Evolutionary conservation across 2,329 filamentous ascomycete genomes (phyloP), one percentile per base, ranked within the genome.

Genomic region (Colletotrichum sublineola): DNA sequence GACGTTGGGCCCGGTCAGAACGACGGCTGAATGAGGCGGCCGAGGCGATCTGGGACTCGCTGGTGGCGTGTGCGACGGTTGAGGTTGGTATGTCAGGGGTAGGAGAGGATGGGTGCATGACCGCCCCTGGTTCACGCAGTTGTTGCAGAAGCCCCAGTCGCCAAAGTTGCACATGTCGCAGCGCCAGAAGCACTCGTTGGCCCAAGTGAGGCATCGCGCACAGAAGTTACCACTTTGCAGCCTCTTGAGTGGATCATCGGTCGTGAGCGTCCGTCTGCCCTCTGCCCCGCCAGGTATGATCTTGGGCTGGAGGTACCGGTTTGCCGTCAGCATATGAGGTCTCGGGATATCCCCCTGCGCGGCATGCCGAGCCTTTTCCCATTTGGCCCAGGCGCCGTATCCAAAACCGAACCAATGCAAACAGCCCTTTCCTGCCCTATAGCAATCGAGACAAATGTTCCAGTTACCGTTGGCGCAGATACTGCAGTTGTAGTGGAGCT

Each of bases 121-220:
- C 72, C 88, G 87, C 20, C 94, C 95, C 80, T 92, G 91, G 71
- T 96, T 95, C 40, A 97, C 94, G 75, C 96, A 98, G 73, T 87
- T 84, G 77, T 95, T 94, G 82, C 96, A 98, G 79, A 94, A 98
- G 0, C 96, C 96, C 95, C 95, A 98, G 78, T 97, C 95, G 6
- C 94, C 96, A 74, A 96, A 91, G 77, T 97, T 97, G 82, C 96
- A 98, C 36, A 87, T 81, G 71, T 93, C 90, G 80, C 96, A 98
- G 74, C 93, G 91, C 96, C 95, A 98, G 81, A 94, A 97, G 81
- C 94, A 96, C 63, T 92, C 89, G 77, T 97, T 95, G 0, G 94
- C 88, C 84, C 90, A 93, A 0, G 88, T 85, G 24, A 88, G 84
- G 79, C 96, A 98, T 60, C 88, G 88, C 48, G 92, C 90, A 79